phyloP scores from a whole-genome alignment of 176 grass and related monocot species.

The Aegilops sharonensis region DNA sequence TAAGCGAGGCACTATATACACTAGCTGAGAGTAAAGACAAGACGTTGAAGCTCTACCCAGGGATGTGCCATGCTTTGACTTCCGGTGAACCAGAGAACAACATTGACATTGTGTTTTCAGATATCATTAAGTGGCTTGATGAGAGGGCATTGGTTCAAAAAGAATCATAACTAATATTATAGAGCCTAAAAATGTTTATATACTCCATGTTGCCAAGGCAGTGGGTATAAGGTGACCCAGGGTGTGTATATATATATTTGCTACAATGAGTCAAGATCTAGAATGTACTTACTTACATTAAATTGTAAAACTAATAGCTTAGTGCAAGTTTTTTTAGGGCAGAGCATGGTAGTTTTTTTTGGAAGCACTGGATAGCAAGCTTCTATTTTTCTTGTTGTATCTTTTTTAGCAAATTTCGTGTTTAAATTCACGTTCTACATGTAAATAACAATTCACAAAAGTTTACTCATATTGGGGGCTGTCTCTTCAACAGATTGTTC shows the following conservation, averaged over 20 bases:
- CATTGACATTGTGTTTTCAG: constrained; percentile 52
- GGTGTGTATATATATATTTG: background rate
- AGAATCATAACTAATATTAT: background rate
- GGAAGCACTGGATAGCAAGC: background rate
- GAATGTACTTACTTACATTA: background rate
- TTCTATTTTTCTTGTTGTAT: background rate
- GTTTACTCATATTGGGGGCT: background rate
- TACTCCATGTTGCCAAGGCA: background rate
- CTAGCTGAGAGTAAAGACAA: constrained; percentile 47
- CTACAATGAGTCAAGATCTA: background rate
- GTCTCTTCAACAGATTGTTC: background rate
- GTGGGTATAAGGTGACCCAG: background rate
- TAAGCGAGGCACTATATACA: constrained; percentile 43
- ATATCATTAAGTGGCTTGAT: constrained; percentile 60
- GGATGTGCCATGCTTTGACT: constrained; percentile 70
- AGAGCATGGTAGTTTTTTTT: background rate
- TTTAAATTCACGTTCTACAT: background rate
- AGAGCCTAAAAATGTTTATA: background rate
- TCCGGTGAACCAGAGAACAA: constrained; percentile 45
- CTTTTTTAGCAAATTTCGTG: background rate
- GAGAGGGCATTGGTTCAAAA: constrained; percentile 29
- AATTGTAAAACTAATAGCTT: background rate
- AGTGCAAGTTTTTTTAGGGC: background rate
- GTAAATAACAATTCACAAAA: background rate
- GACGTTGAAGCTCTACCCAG: constrained; percentile 47